A percentile compares a stretch with the other conserved stretches of the same genome.
Evolutionary conservation across 768 basidiomycete genomes (phyloP).

Genomic region (Pulveroboletus ravenelii): DNA sequence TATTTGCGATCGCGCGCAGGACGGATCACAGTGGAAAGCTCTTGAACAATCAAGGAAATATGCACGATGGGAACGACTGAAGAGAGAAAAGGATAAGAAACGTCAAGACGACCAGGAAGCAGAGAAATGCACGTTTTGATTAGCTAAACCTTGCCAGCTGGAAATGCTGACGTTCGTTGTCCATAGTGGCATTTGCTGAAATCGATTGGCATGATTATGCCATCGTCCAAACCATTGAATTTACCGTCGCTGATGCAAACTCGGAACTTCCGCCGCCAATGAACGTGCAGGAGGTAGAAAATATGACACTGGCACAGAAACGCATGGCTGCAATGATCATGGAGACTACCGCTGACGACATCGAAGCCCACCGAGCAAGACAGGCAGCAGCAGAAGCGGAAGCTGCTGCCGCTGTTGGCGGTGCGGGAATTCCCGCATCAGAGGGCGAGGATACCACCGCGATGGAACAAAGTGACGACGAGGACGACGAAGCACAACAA

Average conservation of each 20-base stretch:
- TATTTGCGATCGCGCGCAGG: slow-evolving; percentile 63
- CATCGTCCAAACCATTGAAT: slow-evolving; percentile 96
- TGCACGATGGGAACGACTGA: slow-evolving; percentile 85
- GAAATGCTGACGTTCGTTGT: slow-evolving; percentile 3
- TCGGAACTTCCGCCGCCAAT: slow-evolving; percentile 95
- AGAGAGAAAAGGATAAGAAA: slow-evolving; percentile 80
- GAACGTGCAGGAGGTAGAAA: slow-evolving; percentile 91
- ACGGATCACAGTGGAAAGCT: slow-evolving; percentile 69
- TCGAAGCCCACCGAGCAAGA: slow-evolving; percentile 74
- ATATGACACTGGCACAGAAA: slow-evolving; percentile 95
- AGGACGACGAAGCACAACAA: slow-evolving; percentile 61
- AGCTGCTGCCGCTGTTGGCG: slow-evolving; percentile 74
- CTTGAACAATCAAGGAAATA: slow-evolving; percentile 72
- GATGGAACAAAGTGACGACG: slow-evolving; percentile 81
- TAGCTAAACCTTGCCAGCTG: not conserved
- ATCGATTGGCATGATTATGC: slow-evolving; percentile 99
- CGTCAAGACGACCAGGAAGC: slow-evolving; percentile 90
- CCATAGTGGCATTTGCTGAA: slow-evolving; percentile 82
- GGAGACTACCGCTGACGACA: slow-evolving; percentile 87
- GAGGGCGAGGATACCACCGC: slow-evolving; percentile 61
- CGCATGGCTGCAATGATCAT: slow-evolving; percentile 98
- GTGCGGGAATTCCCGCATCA: slow-evolving; percentile 41
- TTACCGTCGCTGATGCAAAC: slow-evolving; percentile 86
- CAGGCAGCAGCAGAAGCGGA: slow-evolving; percentile 85
- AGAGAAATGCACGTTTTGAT: slow-evolving; percentile 63